phyloP scores from a whole-genome alignment of 441 rosid genomes.

The Kokia cookei region DNA sequence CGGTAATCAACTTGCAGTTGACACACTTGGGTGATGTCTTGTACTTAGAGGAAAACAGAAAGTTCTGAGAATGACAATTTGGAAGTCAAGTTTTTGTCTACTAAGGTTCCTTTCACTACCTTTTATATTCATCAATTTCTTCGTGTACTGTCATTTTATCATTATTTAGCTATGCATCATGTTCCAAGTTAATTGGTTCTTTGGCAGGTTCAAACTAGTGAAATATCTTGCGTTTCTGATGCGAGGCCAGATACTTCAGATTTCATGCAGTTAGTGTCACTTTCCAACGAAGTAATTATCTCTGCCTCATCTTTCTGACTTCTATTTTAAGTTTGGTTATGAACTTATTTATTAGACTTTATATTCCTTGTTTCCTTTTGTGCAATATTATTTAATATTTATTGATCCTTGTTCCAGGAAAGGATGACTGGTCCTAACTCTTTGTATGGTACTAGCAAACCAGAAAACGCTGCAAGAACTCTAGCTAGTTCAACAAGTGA shows the following conservation, averaged over 20 bases:
- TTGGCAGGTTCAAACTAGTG: constrained; percentile 41
- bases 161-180: not conserved
- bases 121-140: constrained; percentile 8
- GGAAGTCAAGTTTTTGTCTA: constrained; percentile 42
- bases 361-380: not conserved
- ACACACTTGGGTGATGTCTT: constrained; percentile 58
- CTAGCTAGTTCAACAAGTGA: constrained; percentile 46
- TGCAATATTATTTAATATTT: constrained; percentile 1
- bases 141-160: not conserved
- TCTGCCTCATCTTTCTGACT: not conserved
- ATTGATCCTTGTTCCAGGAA: constrained; percentile 29
- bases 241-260: constrained; percentile 26
- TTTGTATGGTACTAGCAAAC: constrained; percentile 25
- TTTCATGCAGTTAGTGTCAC: constrained; percentile 19
- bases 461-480: constrained; percentile 28
- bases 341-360: not conserved
- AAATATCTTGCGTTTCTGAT: constrained; percentile 37
- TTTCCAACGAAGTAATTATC: constrained; percentile 13
- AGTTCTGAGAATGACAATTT: constrained; percentile 51
- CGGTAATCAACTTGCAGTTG: constrained; percentile 43
- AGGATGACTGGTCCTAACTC: constrained; percentile 26
- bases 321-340: not conserved
- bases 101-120: constrained; percentile 36
- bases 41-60: constrained; percentile 43
- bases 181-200: not conserved